These are phyloP conservation scores for Coemansia sp. DNA, from an alignment of 192 early-diverging fungal species.

Conservation along the genomic window DNA sequence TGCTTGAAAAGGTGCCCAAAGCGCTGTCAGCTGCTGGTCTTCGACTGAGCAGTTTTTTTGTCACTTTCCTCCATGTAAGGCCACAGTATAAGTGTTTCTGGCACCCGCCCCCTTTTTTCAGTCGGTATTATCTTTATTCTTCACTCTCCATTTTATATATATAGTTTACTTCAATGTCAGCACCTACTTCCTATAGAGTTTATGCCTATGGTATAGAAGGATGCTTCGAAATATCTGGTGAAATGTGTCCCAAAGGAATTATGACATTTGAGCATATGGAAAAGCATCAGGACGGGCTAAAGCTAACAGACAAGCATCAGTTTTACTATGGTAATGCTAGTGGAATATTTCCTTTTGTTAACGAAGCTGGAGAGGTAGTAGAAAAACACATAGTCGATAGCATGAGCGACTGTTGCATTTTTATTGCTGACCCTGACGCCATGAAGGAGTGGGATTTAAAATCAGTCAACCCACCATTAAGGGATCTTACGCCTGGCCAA, in stretches of 20 bases:
- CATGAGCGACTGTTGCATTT: background rate
- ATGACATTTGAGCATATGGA: background rate
- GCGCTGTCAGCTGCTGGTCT: background rate
- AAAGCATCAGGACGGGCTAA: background rate
- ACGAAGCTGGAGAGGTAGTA: background rate
- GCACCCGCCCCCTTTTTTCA: background rate
- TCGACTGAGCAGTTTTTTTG: background rate
- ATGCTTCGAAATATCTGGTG: background rate
- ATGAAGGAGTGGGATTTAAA: too few relatives aligned
- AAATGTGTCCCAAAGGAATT: background rate
- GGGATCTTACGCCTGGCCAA: too few relatives aligned
- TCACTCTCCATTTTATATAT: background rate
- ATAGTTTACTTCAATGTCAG: background rate
- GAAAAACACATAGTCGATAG: background rate
- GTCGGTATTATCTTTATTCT: background rate
- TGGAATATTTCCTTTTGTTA: background rate
- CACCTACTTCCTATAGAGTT: background rate
- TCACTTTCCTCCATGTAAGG: too few relatives aligned
- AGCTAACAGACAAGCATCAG: background rate
- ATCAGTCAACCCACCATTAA: too few relatives aligned
- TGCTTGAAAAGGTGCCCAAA: background rate
- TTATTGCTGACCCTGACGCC: conserved; percentile 1
- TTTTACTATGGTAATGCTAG: background rate
- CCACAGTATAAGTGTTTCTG: background rate
- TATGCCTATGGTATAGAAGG: background rate